These are phyloP conservation scores for Epichloe glyceriae DNA, from an alignment of 2,329 filamentous ascomycete species.

Conservation along the genomic window DNA sequence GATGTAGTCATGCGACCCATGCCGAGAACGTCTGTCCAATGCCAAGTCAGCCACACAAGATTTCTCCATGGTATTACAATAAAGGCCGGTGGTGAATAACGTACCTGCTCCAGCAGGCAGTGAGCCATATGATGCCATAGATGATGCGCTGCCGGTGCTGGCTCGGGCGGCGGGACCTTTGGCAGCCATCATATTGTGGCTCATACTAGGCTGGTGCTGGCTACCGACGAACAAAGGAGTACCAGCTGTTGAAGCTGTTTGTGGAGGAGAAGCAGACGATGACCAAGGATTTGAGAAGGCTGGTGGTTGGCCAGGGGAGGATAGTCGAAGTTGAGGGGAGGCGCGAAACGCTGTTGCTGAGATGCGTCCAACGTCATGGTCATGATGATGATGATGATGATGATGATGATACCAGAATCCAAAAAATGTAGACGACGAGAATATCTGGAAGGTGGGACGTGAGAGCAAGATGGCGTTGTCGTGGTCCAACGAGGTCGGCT, in stretches of 20 bases:
- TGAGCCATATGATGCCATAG: slow-evolving; percentile 58
- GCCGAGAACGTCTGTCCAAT: slow-evolving; percentile 55
- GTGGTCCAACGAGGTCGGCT: background rate
- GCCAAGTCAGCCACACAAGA: slow-evolving; percentile 45
- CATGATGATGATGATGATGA: slow-evolving; percentile 48
- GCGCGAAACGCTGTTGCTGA: slow-evolving; percentile 61
- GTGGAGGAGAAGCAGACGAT: slow-evolving; percentile 33
- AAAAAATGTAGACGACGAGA: background rate
- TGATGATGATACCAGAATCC: background rate
- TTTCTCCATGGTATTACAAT: background rate
- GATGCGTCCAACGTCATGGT: slow-evolving; percentile 91
- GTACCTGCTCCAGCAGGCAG: slow-evolving; percentile 64
- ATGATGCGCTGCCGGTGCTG: slow-evolving; percentile 42
- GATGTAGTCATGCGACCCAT: slow-evolving; percentile 51
- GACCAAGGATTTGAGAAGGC: slow-evolving; percentile 92
- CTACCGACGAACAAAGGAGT: slow-evolving; percentile 51
- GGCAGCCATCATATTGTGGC: slow-evolving; percentile 37
- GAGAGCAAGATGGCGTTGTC: background rate
- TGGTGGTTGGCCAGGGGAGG: slow-evolving; percentile 36
- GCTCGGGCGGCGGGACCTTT: slow-evolving; percentile 39
- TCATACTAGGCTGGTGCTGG: slow-evolving; percentile 32
- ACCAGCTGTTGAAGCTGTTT: slow-evolving; percentile 35
- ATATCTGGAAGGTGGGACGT: background rate
- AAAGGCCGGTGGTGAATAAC: background rate
- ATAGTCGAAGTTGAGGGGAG: slow-evolving; percentile 68